phyloP scores from a whole-genome alignment of 2,329 filamentous ascomycete species.

The Ascomycota sp. region DNA sequence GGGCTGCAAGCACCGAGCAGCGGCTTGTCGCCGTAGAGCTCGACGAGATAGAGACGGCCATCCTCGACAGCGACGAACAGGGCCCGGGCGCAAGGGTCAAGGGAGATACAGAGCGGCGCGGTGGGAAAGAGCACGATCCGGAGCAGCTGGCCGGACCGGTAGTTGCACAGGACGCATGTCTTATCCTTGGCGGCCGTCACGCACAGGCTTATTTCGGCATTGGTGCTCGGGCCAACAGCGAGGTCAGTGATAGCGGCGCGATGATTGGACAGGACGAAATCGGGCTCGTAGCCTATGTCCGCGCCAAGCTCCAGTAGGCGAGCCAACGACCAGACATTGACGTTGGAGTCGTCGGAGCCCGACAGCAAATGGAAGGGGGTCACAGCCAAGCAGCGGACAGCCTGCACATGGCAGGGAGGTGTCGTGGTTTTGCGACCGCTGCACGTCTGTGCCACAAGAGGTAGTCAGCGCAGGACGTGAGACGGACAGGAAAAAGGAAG shows the following conservation, averaged over 20 bases:
- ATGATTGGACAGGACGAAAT: slow-evolving; percentile 60
- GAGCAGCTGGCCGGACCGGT: slow-evolving; percentile 53
- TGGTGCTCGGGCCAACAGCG: slow-evolving; percentile 42
- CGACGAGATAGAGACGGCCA: slow-evolving; percentile 58
- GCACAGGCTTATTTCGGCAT: slow-evolving; percentile 54
- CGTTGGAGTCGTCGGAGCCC: slow-evolving; percentile 67
- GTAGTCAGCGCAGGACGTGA: slow-evolving; percentile 1
- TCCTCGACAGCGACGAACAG: slow-evolving; percentile 67
- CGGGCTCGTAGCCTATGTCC: slow-evolving; percentile 41
- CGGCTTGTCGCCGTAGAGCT: slow-evolving; percentile 41
- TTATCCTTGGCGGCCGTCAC: slow-evolving; percentile 72
- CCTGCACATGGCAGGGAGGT: slow-evolving; percentile 58
- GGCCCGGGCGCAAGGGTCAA: slow-evolving; percentile 70
- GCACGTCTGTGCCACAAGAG: slow-evolving; percentile 29
- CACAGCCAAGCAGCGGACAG: slow-evolving; percentile 54
- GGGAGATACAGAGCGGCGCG: slow-evolving; percentile 47
- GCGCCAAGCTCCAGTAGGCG: slow-evolving; percentile 43
- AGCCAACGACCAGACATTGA: slow-evolving; percentile 79
- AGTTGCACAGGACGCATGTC: slow-evolving; percentile 86
- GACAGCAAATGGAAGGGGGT: slow-evolving; percentile 56
- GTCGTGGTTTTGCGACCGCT: slow-evolving; percentile 62
- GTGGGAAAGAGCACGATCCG: slow-evolving; percentile 64
- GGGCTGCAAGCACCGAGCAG: slow-evolving; percentile 30
- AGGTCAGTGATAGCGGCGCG: slow-evolving; percentile 51
- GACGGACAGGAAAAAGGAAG: slow-evolving; percentile 5